Evolutionary conservation across 192 early-diverging fungal genomes (phyloP).

Genomic region (Linnemannia schmuckeri): DNA sequence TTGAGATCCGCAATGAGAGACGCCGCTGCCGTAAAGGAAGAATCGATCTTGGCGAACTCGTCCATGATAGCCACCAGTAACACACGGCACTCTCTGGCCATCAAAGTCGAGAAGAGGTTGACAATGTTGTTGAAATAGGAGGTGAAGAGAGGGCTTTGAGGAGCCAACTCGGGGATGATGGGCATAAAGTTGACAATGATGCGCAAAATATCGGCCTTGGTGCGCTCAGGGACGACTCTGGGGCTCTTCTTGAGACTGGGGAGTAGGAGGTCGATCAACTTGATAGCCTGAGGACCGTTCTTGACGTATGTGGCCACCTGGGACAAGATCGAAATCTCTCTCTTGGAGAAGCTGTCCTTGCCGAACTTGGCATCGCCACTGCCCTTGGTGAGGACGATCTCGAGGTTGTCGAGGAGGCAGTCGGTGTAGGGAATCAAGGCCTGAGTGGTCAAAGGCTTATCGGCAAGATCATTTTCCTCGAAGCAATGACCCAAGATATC

Average conservation of each 20-base stretch:
- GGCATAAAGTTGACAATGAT: slow-evolving; percentile 86
- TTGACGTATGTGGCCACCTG: slow-evolving; percentile 81
- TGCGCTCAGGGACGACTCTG: slow-evolving; percentile 78
- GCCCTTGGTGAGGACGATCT: slow-evolving; percentile 61
- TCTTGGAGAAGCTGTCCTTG: slow-evolving; percentile 67
- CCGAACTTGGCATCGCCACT: slow-evolving; percentile 63
- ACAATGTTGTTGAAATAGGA: slow-evolving; percentile 78
- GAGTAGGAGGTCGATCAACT: slow-evolving; percentile 83
- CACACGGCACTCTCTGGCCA: slow-evolving; percentile 72
- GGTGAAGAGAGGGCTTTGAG: slow-evolving; percentile 56
- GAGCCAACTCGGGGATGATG: slow-evolving; percentile 70
- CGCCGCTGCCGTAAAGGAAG: slow-evolving; percentile 63
- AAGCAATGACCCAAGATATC: slow-evolving; percentile 73
- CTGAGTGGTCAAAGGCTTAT: slow-evolving; percentile 54
- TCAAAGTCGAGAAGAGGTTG: slow-evolving; percentile 77
- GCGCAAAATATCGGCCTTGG: slow-evolving; percentile 86
- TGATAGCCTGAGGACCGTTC: slow-evolving; percentile 72
- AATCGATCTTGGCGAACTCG: slow-evolving; percentile 74
- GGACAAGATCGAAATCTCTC: slow-evolving; percentile 87
- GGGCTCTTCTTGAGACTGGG: slow-evolving; percentile 84
- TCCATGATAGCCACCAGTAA: slow-evolving; percentile 74
- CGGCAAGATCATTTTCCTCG: slow-evolving; percentile 59
- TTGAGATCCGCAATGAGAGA: slow-evolving; percentile 82
- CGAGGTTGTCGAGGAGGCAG: slow-evolving; percentile 70
- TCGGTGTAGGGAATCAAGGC: slow-evolving; percentile 70